Conservation (phyloP, 805 yeast genomes). For the Grigorovia jiainica region DNA sequence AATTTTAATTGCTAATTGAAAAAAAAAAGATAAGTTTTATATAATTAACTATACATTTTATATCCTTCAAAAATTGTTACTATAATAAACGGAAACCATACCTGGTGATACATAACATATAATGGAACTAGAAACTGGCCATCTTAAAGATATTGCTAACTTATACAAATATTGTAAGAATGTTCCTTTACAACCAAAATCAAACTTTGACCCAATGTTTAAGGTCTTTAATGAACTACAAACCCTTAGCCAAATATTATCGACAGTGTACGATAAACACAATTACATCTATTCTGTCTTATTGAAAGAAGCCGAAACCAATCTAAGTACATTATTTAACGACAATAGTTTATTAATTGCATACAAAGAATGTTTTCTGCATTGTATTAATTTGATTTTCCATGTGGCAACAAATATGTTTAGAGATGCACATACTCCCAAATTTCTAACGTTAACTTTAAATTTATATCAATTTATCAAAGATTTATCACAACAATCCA, state of each 20-base stretch:
- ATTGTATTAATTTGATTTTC: conserved; percentile 10
- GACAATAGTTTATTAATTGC: background rate
- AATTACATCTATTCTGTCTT: background rate
- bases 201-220: conserved; percentile 5
- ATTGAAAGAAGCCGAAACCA: background rate
- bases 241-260: background rate
- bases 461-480: conserved; percentile 7
- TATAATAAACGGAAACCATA: too few species aligned
- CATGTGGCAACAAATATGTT: conserved; percentile 8
- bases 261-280: conserved; percentile 1
- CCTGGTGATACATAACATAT: too few species aligned
- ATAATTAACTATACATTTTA: too few species aligned
- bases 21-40: too few species aligned
- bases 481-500: background rate
- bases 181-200: conserved; percentile 2
- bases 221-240: background rate
- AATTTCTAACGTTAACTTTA: conserved; percentile 7
- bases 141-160: background rate
- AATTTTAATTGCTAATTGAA: background rate
- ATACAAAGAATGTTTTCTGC: conserved; percentile 5
- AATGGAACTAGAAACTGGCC: background rate
- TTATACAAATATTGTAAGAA: conserved; percentile 1
- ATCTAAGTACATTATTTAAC: background rate
- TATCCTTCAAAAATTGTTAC: too few species aligned
- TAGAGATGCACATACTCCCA: conserved; percentile 9